A percentile compares a stretch with the other conserved stretches of the same genome.
phyloP scores from a whole-genome alignment of 2,329 filamentous ascomycete species.

The Cladosporium cucumerinum region DNA sequence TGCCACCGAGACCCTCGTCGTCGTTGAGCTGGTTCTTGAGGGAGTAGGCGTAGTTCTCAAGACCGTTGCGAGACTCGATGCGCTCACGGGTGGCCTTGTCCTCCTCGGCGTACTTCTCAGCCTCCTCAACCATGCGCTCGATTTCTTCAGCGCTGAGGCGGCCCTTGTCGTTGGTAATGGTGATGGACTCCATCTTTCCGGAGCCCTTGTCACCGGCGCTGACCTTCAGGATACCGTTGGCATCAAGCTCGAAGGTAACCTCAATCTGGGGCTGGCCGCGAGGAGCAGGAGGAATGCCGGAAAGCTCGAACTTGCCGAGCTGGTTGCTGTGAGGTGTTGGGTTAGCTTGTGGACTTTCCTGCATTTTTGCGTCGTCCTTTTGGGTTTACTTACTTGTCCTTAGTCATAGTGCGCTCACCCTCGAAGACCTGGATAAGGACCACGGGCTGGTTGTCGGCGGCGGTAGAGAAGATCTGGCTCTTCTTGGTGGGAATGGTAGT shows the following conservation, averaged over 20 bases:
- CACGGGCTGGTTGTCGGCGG: conserved; percentile 95
- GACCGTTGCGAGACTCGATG: conserved; percentile 91
- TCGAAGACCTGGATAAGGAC: conserved; percentile 99
- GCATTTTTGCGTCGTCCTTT: too few species aligned
- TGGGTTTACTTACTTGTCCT: conserved; percentile 23
- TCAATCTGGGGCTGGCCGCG: conserved; percentile 98
- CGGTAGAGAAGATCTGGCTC: conserved; percentile 96
- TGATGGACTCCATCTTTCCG: conserved; percentile 95
- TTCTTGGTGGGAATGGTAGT: conserved; percentile 99
- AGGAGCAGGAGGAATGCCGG: conserved; percentile 88
- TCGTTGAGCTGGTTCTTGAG: conserved; percentile 99
- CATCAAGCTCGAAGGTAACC: conserved; percentile 95
- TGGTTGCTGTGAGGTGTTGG: conserved; percentile 56
- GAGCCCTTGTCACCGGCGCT: conserved; percentile 96
- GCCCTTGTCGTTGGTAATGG: conserved; percentile 99
- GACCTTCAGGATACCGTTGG: conserved; percentile 97
- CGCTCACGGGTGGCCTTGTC: conserved; percentile 97
- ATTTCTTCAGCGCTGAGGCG: conserved; percentile 95
- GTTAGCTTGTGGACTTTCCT: not conserved
- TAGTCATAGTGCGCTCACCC: conserved; percentile 69
- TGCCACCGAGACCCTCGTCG: conserved; percentile 92
- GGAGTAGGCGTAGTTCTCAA: conserved; percentile 99
- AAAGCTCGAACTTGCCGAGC: conserved; percentile 97
- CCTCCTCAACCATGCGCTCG: conserved; percentile 97
- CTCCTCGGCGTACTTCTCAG: conserved; percentile 98